Evolutionary conservation across 1,284 basidiomycete genomes (phyloP), one percentile per base, ranked within the genome.

Genomic region (Inonotus obliquus): DNA sequence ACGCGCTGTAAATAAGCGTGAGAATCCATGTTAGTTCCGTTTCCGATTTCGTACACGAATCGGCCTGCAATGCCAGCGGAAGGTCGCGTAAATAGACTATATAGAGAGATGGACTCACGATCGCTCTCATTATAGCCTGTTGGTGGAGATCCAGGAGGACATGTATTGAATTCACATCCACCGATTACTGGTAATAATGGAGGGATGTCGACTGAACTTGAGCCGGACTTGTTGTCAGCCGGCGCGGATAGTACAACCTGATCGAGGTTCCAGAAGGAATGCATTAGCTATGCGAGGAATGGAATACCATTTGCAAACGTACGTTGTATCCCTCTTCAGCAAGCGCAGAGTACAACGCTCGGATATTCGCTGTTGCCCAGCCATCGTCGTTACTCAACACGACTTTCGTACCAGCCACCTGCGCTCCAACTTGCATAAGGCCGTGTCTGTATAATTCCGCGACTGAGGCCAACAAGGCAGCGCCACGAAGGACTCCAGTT

Each of bases 91-190:
- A n/a, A n/a, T n/a, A n/a, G n/a, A n/a, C n/a, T n/a, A n/a, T n/a
- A 41, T 13, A 25, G 35, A 21, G 9, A 4, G 32, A 32, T 32
- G 32, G 23, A 73, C 79, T 63, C 61, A 81, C 79, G 66, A 67
- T 82, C 75, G 32, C 68, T 74, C 1, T 73, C 66, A 51, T 83
- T 75, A 57, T 70, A 73, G 0, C 81, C 81, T n/a, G 72, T 71
- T 1, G 80, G 72, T 1, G 81, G 79, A 10, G 77, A 76, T 1
- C 76, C 76, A 13, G 68, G 65, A 1, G 78, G 75, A 54, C 78
- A 79, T 2, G 75, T 73, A 59, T 76, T 65, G 65, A 77, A 79
- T 63, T 79, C 73, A 65, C 78, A 79, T 10, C 77, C 72, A 27
- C 67, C 60, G 11, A 64, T 70, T 37, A 76, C 67, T 7, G 67